A percentile compares a stretch with the other conserved stretches of the same genome.
These are phyloP conservation scores for Raphanus hybrid DNA, from an alignment of 441 rosid genomes.

Conservation along the genomic window DNA sequence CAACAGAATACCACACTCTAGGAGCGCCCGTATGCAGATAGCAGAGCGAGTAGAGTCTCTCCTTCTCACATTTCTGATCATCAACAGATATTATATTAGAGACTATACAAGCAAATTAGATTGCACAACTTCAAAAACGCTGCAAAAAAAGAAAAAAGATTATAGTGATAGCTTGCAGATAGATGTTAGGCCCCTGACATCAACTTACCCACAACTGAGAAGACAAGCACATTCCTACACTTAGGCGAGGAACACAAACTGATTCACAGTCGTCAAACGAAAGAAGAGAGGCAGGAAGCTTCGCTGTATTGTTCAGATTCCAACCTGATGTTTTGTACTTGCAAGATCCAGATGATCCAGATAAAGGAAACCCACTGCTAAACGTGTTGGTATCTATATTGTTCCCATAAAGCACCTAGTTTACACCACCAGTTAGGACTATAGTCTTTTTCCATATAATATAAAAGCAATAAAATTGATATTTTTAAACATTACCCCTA, in stretches of 20 bases:
- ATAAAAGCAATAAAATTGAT: constrained; percentile 13
- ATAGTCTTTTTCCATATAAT: constrained; percentile 1
- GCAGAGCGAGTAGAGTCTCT: constrained; percentile 59
- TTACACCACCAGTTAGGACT: constrained; percentile 31
- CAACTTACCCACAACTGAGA: constrained; percentile 70
- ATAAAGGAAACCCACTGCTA: constrained; percentile 73
- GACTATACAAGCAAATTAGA: too few species aligned
- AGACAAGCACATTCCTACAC: constrained; percentile 74
- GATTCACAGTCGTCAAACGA: constrained; percentile 52
- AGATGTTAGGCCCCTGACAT: constrained; percentile 3
- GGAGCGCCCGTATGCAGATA: constrained; percentile 74
- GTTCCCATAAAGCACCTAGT: constrained; percentile 63
- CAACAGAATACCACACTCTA: constrained; percentile 66
- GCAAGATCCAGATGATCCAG: constrained; percentile 34
- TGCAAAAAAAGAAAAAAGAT: too few species aligned
- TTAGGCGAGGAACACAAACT: constrained; percentile 57
- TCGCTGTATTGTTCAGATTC: constrained; percentile 71
- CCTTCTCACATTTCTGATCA: constrained; percentile 69
- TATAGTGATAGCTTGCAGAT: neutral
- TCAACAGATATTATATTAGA: constrained; percentile 32
- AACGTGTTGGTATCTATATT: constrained; percentile 53
- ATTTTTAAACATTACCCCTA: constrained; percentile 55
- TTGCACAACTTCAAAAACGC: too few species aligned
- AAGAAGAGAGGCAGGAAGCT: constrained; percentile 71
- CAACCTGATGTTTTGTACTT: constrained; percentile 62